phyloP scores from a whole-genome alignment of 2,329 filamentous ascomycete species.

The Penicillium sp. region DNA sequence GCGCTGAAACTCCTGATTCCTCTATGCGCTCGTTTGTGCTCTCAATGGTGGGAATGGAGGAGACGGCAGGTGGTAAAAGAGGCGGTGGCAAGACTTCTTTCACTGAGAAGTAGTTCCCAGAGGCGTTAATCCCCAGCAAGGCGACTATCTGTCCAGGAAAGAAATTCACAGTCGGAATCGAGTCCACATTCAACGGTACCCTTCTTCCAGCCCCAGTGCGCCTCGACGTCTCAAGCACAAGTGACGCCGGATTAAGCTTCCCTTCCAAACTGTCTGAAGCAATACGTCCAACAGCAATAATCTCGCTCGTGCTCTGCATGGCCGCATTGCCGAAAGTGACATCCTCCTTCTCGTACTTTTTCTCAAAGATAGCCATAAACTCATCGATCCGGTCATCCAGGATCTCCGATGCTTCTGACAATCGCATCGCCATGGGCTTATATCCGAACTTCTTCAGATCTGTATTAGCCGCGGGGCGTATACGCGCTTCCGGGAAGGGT shows the following conservation, averaged over 20 bases:
- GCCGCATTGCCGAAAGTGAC: slow-evolving; percentile 86
- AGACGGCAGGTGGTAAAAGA: slow-evolving; percentile 74
- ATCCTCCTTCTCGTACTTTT: slow-evolving; percentile 76
- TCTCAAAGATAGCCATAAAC: slow-evolving; percentile 75
- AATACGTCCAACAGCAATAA: slow-evolving; percentile 89
- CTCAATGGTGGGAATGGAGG: slow-evolving; percentile 67
- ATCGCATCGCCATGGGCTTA: slow-evolving; percentile 92
- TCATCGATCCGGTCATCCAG: slow-evolving; percentile 95
- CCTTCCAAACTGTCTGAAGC: slow-evolving; percentile 85
- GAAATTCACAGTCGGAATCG: slow-evolving; percentile 74
- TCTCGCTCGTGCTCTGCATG: slow-evolving; percentile 79
- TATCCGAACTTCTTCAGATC: slow-evolving; percentile 91
- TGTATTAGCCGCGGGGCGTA: slow-evolving; percentile 83
- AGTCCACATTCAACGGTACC: slow-evolving; percentile 77
- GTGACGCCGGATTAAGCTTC: slow-evolving; percentile 80
- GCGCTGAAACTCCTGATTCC: slow-evolving; percentile 68
- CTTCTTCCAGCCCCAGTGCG: slow-evolving; percentile 81
- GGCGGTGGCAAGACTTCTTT: slow-evolving; percentile 77
- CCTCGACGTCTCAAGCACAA: slow-evolving; percentile 87
- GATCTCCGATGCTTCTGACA: slow-evolving; percentile 89
- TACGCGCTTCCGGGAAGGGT: slow-evolving; percentile 74
- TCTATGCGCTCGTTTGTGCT: slow-evolving; percentile 71
- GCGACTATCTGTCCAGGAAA: slow-evolving; percentile 96
- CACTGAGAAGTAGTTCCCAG: slow-evolving; percentile 81
- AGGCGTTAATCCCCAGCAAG: slow-evolving; percentile 82